Conservation (phyloP, 208 protist genomes). For the Naegleria lovaniensis region DNA sequence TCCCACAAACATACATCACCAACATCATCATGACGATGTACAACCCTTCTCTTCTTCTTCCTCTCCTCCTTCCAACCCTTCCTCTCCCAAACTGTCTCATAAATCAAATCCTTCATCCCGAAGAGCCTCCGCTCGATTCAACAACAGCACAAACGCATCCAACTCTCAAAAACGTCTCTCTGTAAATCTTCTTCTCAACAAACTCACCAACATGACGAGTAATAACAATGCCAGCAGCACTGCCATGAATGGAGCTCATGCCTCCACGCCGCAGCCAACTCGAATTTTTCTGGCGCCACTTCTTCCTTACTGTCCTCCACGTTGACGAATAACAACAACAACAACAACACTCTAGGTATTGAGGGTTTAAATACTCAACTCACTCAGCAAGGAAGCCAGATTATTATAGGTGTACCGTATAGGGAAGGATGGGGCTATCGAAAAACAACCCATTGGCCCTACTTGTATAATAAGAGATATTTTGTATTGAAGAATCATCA, state of each 20-base stretch:
- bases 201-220: background rate
- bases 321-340: background rate
- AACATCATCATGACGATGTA: background rate
- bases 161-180: background rate
- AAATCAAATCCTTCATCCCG: background rate
- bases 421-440: background rate
- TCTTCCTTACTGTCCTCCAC: background rate
- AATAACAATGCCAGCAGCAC: too few relatives aligned
- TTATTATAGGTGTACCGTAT: background rate
- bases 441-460: background rate
- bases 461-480: background rate
- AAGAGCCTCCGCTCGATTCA: background rate
- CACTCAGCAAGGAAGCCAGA: background rate
- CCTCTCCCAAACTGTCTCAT: background rate
- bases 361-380: background rate
- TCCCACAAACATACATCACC: background rate
- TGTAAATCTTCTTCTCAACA: background rate
- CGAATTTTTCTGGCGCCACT: too few relatives aligned
- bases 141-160: background rate
- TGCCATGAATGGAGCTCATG: too few relatives aligned
- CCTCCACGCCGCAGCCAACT: too few relatives aligned
- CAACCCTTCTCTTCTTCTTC: background rate
- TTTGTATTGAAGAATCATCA: background rate
- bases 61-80: background rate
- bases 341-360: background rate